Evolutionary conservation across 441 rosid genomes (phyloP).

Genomic region (Corymbia calophylla): DNA sequence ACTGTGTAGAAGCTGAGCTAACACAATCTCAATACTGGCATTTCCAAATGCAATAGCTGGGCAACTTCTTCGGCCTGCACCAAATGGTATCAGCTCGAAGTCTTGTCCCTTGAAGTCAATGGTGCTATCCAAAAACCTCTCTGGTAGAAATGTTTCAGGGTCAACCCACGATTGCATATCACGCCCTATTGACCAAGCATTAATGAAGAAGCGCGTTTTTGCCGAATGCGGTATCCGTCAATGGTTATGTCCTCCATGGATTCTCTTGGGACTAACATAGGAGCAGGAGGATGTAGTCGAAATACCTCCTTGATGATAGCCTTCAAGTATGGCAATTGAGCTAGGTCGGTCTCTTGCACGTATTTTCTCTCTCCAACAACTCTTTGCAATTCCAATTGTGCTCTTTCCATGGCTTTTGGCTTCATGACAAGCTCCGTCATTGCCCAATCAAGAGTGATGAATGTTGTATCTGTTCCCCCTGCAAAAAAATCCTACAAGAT

Average conservation of each 20-base stretch:
- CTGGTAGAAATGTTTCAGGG: background rate
- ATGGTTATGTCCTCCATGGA: background rate
- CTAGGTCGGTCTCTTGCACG: background rate
- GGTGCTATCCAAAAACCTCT: background rate
- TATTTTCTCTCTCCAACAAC: background rate
- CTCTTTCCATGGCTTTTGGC: background rate
- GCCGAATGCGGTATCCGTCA: background rate
- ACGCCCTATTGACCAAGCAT: background rate
- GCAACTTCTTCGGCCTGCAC: background rate
- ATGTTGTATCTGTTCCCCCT: background rate
- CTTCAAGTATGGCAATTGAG: background rate
- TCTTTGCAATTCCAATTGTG: background rate
- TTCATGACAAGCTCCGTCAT: background rate
- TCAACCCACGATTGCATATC: background rate
- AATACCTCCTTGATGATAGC: background rate
- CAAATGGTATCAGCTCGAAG: conserved; percentile 1
- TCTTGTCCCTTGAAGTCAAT: conserved; percentile 1
- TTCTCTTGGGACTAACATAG: background rate
- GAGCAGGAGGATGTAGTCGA: background rate
- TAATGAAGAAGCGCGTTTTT: background rate
- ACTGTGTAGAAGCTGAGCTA: conserved; percentile 1
- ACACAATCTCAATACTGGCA: background rate
- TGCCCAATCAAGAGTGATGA: background rate
- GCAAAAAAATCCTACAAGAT: background rate
- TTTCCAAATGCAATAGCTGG: background rate